These are phyloP conservation scores for Phialophora verrucosa DNA, from an alignment of 2,329 filamentous ascomycete species.

Conservation along the genomic window DNA sequence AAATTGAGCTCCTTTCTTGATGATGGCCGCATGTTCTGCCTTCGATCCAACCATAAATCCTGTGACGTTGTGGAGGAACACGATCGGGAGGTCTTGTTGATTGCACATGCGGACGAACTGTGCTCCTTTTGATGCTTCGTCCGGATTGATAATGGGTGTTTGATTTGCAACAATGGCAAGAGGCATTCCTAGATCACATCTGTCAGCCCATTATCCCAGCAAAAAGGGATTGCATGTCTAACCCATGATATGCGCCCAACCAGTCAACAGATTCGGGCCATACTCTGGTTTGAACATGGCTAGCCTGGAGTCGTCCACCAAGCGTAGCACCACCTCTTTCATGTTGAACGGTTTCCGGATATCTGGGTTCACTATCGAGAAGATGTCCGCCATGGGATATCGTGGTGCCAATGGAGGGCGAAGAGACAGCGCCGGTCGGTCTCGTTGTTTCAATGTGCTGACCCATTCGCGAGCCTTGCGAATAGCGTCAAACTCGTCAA, in stretches of 20 bases:
- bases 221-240: not conserved
- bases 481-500: slow-evolving; percentile 53
- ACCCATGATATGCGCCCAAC: slow-evolving; percentile 50
- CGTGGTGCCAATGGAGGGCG: slow-evolving; percentile 38
- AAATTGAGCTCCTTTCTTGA: slow-evolving; percentile 54
- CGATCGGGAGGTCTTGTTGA: slow-evolving; percentile 50
- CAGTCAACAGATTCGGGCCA: slow-evolving; percentile 48
- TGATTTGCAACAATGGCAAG: slow-evolving; percentile 53
- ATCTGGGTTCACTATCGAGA: slow-evolving; percentile 48
- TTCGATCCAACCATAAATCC: slow-evolving; percentile 57
- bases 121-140: slow-evolving; percentile 50
- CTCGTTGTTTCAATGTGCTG: slow-evolving; percentile 34
- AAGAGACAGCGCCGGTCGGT: slow-evolving; percentile 6
- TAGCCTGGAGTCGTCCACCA: slow-evolving; percentile 52
- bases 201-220: not conserved
- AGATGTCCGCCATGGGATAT: slow-evolving; percentile 48
- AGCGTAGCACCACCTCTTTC: slow-evolving; percentile 49
- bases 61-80: slow-evolving; percentile 57
- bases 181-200: slow-evolving; percentile 40
- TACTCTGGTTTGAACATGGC: slow-evolving; percentile 51
- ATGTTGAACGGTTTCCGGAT: slow-evolving; percentile 50
- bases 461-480: slow-evolving; percentile 50
- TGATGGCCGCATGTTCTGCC: slow-evolving; percentile 53
- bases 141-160: slow-evolving; percentile 48
- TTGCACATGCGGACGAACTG: slow-evolving; percentile 55